phyloP scores from a whole-genome alignment of 805 yeast genomes.

The Yamadazyma insecticola region DNA sequence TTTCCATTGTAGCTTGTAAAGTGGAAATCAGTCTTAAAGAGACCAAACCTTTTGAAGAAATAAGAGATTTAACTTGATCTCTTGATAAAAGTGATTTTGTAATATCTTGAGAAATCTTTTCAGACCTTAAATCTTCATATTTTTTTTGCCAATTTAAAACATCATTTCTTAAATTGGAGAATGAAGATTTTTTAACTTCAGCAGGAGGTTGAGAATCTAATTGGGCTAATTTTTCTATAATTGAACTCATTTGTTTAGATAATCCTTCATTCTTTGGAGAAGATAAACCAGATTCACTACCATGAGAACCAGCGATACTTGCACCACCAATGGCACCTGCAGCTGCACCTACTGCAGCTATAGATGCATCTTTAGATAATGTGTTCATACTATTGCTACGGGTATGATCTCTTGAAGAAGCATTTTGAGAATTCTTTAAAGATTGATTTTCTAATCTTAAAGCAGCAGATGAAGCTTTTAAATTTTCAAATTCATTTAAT shows the following conservation, averaged over 20 bases:
- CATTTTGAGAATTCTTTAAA: conserved; percentile 24
- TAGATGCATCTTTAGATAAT: conserved; percentile 8
- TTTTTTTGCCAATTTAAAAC: conserved; percentile 47
- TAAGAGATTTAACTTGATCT: conserved; percentile 22
- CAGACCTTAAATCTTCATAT: conserved; percentile 45
- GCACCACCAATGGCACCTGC: conserved; percentile 2
- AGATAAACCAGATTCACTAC: neutral
- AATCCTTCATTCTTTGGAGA: neutral
- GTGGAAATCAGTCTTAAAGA: conserved; percentile 41
- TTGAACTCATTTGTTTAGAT: conserved; percentile 15
- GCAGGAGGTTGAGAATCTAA: conserved; percentile 16
- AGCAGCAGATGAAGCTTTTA: conserved; percentile 27
- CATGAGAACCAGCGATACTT: conserved; percentile 3
- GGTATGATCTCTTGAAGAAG: conserved; percentile 9
- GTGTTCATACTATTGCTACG: conserved; percentile 7
- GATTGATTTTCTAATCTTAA: conserved; percentile 36
- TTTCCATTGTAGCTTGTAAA: conserved; percentile 47
- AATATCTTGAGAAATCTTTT: conserved; percentile 17
- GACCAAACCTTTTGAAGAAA: conserved; percentile 41
- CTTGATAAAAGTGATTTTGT: conserved; percentile 15
- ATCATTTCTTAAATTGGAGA: conserved; percentile 20
- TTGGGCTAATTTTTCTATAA: conserved; percentile 24
- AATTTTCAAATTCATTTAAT: conserved; percentile 21
- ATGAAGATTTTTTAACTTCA: conserved; percentile 7
- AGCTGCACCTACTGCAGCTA: conserved; percentile 1